Base-by-base conservation (phyloP, 805 yeast genomes). In the Geotrichum ghanense region DNA sequence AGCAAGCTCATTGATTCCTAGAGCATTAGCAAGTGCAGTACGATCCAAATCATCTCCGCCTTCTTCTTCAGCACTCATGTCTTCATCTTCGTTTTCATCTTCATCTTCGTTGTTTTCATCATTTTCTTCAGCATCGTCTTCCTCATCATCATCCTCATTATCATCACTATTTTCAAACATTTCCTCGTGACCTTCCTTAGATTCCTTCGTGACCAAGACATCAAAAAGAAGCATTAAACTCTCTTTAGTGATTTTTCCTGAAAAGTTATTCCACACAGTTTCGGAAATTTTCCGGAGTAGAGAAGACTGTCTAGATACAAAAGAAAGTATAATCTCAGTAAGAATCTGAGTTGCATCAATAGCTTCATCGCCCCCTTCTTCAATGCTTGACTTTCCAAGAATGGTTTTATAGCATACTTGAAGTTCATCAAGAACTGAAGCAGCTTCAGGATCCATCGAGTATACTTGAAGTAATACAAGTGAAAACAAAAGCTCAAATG, bases 401-500 rank as follows among this genome's bases (percentile, higher is more conserved):
- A 74, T 57, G 61, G 42, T 70, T 60, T 46, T 70, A 56, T 76
- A 83, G 50, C 85, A 80, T 22, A 71, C 62, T 47, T 75, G 75
- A 43, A 90, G 64, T 59, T 90, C 97, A 22, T 78, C 79, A 31
- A 90, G 68, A 16, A 86, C 78, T 26, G 77, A 70, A 4, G 83
- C 75, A 0, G 95, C 81, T 50, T 90, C 97, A 3, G 79, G 60
- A 45, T 74, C 66, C 21, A 89, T 94, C 46, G 79, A 68, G 58
- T 80, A 88, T 26, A 89, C 69, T 60, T 87, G 95, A 12, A 90
- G 59, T 20, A 88, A 63, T 2, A 81, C 81, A 74, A 84, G 76
- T 0, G 95, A 81, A 48, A 84, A 75, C 41, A 90, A 67, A 31
- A 85, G 66, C 61, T 87, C 94, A 57, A 90, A 81, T 40, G 87